A percentile compares a stretch with the other conserved stretches of the same genome.
Conservation (phyloP, 2,329 filamentous ascomycete species). For the Fusarium penzigii region DNA sequence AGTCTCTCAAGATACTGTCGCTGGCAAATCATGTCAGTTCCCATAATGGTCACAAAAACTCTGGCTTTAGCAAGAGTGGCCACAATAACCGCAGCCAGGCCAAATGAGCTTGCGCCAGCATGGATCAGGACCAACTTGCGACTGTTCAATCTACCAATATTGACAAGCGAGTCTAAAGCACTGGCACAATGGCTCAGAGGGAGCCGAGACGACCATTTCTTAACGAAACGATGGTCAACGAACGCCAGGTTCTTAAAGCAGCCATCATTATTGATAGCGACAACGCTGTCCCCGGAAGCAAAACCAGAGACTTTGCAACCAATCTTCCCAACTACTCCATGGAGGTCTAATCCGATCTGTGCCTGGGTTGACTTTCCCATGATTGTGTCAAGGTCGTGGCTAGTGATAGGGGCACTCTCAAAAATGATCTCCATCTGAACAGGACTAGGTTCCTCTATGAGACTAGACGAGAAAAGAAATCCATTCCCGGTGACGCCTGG, state of each 20-base stretch:
- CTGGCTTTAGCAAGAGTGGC: slow-evolving; percentile 39
- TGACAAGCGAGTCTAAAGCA: slow-evolving; percentile 44
- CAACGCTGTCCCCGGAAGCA: slow-evolving; percentile 42
- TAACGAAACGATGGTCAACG: slow-evolving; percentile 39
- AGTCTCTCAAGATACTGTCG: slow-evolving; percentile 35
- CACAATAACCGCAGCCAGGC: slow-evolving; percentile 46
- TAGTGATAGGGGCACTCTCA: slow-evolving; percentile 35
- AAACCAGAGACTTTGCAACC: slow-evolving; percentile 37
- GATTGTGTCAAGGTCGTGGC: slow-evolving; percentile 38
- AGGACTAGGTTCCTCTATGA: slow-evolving; percentile 21
- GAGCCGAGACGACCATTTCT: slow-evolving; percentile 27
- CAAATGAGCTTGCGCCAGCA: slow-evolving; percentile 44
- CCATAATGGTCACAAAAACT: slow-evolving; percentile 45
- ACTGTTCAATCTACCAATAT: slow-evolving; percentile 30
- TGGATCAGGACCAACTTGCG: slow-evolving; percentile 44
- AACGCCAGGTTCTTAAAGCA: slow-evolving; percentile 38
- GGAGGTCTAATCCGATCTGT: slow-evolving; percentile 43
- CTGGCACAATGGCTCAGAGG: slow-evolving; percentile 42
- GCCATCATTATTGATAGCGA: slow-evolving; percentile 38
- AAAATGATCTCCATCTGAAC: slow-evolving; percentile 45
- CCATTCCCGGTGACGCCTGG: slow-evolving; percentile 29
- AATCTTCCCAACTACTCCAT: slow-evolving; percentile 37
- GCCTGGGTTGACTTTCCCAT: slow-evolving; percentile 35
- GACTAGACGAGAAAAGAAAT: slow-evolving; percentile 27
- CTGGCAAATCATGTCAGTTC: slow-evolving; percentile 34